Evolutionary conservation across 2,329 filamentous ascomycete genomes (phyloP), one percentile per base, ranked within the genome.

Genomic region (Metarhizium robertsii): DNA sequence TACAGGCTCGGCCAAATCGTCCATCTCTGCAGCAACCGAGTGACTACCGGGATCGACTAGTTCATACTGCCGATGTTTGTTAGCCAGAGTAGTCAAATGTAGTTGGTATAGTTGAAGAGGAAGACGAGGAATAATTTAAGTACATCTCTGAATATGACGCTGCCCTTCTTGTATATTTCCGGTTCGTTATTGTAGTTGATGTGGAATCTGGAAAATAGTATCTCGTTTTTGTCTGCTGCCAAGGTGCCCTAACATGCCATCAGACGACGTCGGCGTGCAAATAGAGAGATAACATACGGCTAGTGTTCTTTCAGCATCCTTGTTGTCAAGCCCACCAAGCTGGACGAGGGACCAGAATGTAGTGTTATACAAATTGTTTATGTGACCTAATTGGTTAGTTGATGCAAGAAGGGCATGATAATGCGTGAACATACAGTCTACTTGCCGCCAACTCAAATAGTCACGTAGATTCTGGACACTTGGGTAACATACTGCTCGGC

Each of bases 131-230:
- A 25, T 25, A 25, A 25, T 25, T 25, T 25, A 29, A 14, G 65
- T 72, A 88, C 87, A 68, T 94, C 88, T 63, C 92, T 81, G 68
- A 92, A 94, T 5, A 97, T 72, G 2, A 96, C 87, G 61, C 90
- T 97, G 4, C 94, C 94, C 69, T 97, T 99, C 69, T 87, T 94
- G 71, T 83, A 96, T 16, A 96, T 91, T 60, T 95, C 90, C 0
- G 84, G 84, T 70, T 99, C 94, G 62, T 96, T 94, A 71, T 99
- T 99, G 73, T 99, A 99, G 72, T 99, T 99, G 67, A 97, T 92
- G 2, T 85, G 83, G 69, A 96, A 97, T 30, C 80, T 80, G 2
- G 85, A 88, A 70, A 94, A 99, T 14, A 99, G 74, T 20, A 99
- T 95, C 74, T 99, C 94, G 66, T 99, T 94, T 74, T 99, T 99